Conservation (phyloP, 2,329 filamentous ascomycete genomes). For the Colletotrichum eremochloae region DNA sequence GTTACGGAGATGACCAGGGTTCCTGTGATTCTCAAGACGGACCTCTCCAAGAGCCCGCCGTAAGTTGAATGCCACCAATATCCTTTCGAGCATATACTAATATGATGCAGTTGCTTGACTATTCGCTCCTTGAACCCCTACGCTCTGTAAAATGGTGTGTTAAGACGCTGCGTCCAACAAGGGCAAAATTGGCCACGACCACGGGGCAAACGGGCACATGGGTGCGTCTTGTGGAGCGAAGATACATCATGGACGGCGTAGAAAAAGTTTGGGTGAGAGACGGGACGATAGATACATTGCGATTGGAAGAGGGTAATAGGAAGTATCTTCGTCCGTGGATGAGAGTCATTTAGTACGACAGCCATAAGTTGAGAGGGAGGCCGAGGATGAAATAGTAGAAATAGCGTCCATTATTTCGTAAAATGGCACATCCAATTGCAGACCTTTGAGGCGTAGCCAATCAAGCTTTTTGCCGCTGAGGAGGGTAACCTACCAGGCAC, state of each 20-base stretch:
- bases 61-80: slow-evolving; percentile 70
- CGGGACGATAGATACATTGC: slow-evolving; percentile 25
- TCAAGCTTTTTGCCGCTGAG: background rate
- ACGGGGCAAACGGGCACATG: background rate
- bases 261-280: slow-evolving; percentile 41
- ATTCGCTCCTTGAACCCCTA: slow-evolving; percentile 87
- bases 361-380: slow-evolving; percentile 26
- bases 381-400: slow-evolving; percentile 40
- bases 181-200: slow-evolving; percentile 9
- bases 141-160: slow-evolving; percentile 63
- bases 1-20: slow-evolving; percentile 98
- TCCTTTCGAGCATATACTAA: slow-evolving; percentile 52
- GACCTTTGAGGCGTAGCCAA: slow-evolving; percentile 4
- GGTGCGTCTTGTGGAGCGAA: background rate
- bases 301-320: slow-evolving; percentile 32
- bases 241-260: slow-evolving; percentile 17
- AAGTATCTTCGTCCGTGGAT: slow-evolving; percentile 40
- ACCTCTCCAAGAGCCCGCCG: slow-evolving; percentile 98
- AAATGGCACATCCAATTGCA: slow-evolving; percentile 37
- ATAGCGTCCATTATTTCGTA: slow-evolving; percentile 38
- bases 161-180: slow-evolving; percentile 6
- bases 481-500: background rate
- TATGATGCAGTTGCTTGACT: slow-evolving; percentile 76
- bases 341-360: slow-evolving; percentile 38
- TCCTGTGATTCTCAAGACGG: slow-evolving; percentile 98